Evolutionary conservation across 129 eudicot species (phyloP).

Genomic region (Arctium lappa): DNA sequence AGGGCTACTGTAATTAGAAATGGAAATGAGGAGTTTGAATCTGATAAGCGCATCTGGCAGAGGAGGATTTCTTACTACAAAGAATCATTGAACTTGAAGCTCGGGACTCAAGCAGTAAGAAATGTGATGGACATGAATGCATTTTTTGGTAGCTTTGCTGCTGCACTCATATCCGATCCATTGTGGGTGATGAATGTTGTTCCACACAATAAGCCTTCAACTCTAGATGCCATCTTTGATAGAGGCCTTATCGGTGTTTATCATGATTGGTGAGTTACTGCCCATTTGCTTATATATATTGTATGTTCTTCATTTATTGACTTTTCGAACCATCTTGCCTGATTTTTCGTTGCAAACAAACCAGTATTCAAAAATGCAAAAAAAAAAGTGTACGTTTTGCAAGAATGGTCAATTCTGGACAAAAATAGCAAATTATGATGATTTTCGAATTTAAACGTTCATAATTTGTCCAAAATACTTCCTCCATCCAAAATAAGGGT

Average conservation of each 20-base stretch:
- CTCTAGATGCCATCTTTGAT: conserved; percentile 74
- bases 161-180: conserved; percentile 73
- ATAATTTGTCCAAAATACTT: background rate
- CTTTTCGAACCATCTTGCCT: background rate
- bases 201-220: conserved; percentile 65
- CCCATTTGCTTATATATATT: background rate
- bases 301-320: background rate
- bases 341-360: background rate
- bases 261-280: conserved; percentile 88
- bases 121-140: conserved; percentile 96
- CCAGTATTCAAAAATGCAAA: background rate
- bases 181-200: conserved; percentile 99
- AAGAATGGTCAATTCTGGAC: background rate
- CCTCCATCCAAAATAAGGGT: too few relatives aligned
- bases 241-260: conserved; percentile 89
- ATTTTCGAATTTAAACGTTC: background rate
- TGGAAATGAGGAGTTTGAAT: conserved; percentile 65
- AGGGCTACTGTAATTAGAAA: conserved; percentile 53
- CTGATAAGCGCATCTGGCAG: conserved; percentile 70
- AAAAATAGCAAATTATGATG: background rate
- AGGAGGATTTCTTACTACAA: conserved; percentile 76
- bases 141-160: conserved; percentile 92
- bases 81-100: conserved; percentile 63
- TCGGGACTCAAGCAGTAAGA: conserved; percentile 76
- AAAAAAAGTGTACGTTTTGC: background rate